Base-by-base conservation (phyloP, 257 asterid species). In the Primulina huaijiensis region DNA sequence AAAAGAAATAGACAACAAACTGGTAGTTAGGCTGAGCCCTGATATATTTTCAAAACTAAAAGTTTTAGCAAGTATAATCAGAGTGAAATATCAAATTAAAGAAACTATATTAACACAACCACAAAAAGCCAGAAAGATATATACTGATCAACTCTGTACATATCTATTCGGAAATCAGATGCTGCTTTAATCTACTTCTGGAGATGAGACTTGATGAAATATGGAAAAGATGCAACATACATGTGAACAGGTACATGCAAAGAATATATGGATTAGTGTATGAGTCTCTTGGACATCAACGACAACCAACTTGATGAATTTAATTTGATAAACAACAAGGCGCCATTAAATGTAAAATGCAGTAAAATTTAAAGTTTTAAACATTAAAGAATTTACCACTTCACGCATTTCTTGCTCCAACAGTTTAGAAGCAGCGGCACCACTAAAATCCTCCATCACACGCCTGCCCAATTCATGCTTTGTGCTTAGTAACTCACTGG, bases 401-500 rank as follows among this genome's bases (percentile, higher is more conserved):
- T 94, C 96, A 62, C 98, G 95, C 62, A 94, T 89, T 85, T 91
- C 97, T 84, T 90, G 96, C 73, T 94, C 98, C 25, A 94, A 89
- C 81, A 91, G 68, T 80, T 88, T 94, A 33, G 96, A 87, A 73
- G 97, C 98, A 78, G 99, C 96, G 59, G 89, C 75, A 19, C 89
- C 86, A 83, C 95, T 89, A 78, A 94, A 91, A 70, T 88, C 90
- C 50, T 73, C 86, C 20, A 94, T 50, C 78, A 85, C 89, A 77
- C 77, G 75, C 73, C 76, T 67, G 72, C 90, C 79, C 62, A 68
- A 73, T 57, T 86, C 95, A 68, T 85, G 77, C 75, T 80, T 84
- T 70, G 74, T 78, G 77, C 68, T 86, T 59, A 85, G 86, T 78
- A 90, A 40, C 56, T 78, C 87, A 76, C 37, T 68, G 75, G 86